These are phyloP conservation scores for Didymella pinodella DNA, from an alignment of 2,329 filamentous ascomycete species.

Conservation along the genomic window DNA sequence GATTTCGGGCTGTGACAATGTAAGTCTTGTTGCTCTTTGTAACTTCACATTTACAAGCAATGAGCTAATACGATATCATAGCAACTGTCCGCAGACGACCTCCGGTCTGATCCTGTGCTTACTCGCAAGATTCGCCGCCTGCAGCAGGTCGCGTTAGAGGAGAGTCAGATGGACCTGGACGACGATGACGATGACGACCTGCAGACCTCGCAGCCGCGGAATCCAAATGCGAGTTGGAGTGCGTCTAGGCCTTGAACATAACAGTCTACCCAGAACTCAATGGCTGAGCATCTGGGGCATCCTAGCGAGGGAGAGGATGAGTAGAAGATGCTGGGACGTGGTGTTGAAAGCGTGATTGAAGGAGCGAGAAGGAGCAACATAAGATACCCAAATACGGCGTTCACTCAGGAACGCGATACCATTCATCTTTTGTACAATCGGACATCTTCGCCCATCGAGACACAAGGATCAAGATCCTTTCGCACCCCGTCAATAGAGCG, in stretches of 20 bases:
- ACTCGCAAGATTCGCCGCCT: constrained; percentile 51
- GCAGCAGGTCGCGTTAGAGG: constrained; percentile 37
- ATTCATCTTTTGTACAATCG: too few relatives aligned
- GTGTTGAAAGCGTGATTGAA: too few relatives aligned
- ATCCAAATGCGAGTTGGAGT: neutral
- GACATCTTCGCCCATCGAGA: too few relatives aligned
- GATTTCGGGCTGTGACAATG: constrained; percentile 67
- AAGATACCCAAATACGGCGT: too few relatives aligned
- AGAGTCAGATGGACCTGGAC: constrained; percentile 38
- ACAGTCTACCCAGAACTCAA: constrained; percentile 27
- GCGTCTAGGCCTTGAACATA: constrained; percentile 8
- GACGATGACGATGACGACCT: constrained; percentile 30
- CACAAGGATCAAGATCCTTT: too few relatives aligned
- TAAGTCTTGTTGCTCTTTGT: constrained; percentile 21
- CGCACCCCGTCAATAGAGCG: too few relatives aligned
- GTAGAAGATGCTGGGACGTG: neutral
- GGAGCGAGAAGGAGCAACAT: too few relatives aligned
- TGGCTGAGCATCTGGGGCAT: constrained; percentile 34
- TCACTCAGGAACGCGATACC: too few relatives aligned
- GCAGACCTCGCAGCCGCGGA: neutral
- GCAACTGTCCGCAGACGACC: constrained; percentile 42
- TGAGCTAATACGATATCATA: constrained; percentile 12
- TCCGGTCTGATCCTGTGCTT: constrained; percentile 43
- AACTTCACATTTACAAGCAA: neutral
- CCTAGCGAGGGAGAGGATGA: constrained; percentile 25